Base-by-base conservation (phyloP, 2,329 filamentous ascomycete genomes). In the Aspergillus oerlinghausenensis region DNA sequence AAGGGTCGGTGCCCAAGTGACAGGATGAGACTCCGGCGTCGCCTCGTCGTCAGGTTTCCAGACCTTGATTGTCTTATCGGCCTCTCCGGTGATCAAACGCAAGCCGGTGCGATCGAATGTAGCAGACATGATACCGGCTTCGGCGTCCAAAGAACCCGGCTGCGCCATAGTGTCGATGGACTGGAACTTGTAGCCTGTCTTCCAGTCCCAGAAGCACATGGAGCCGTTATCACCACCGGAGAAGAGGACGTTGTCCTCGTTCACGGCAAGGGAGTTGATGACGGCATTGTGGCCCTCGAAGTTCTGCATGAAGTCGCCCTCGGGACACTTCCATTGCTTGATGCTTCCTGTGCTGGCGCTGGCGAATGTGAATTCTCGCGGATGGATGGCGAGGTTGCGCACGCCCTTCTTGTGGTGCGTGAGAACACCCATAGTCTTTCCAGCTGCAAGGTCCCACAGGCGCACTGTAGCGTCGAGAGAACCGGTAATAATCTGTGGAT, bases 341-440 rank as follows among this genome's bases (percentile, higher is more conserved):
- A 99, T 97, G 71, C 89, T 92, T 25, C 89, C 89, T 0, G 93
- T 92, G 68, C 91, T 96, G 47, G 89, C 94, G 58, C 86, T 92
- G 4, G 94, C 94, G 71, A 99, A 99, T 0, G 95, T 99, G 71
- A 96, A 99, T 74, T 99, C 94, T 58, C 85, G 86, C 0, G 95
- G 94, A 70, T 99, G 94, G 3, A 88, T 82, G 10, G 90, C 85
- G 11, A 99, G 82, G 2, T 88, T 87, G 51, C 94, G 85, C 10
- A 99, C 92, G 55, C 93, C 92, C 79, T 97, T 97, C 74, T 99
- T 99, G 83, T 99, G 94, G 73, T 99, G 95, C 1, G 94, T 99
- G 49, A 99, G 80, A 2, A 96, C 92, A 17, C 91, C 90, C 88
- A 96, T 96, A 0, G 92, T 89, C 79, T 99, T 99, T 64, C 92